Evolutionary conservation across 2,329 filamentous ascomycete species (phyloP), one percentile per base, ranked within the genome.

Genomic region (Alternaria consortialis): DNA sequence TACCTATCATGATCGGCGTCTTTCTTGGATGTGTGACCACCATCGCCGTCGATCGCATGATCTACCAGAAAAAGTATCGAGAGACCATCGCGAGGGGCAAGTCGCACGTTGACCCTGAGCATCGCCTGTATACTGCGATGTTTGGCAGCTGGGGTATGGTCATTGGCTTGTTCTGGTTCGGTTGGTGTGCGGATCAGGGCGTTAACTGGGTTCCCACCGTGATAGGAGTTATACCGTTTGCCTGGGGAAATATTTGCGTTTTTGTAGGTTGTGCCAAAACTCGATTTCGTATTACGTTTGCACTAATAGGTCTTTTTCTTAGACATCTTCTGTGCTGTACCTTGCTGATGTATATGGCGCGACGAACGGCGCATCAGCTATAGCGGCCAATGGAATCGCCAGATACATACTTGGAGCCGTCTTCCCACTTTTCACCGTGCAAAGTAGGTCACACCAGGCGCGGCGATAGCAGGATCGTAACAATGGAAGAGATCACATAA

Each of bases 71-170:
- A 25, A 62, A 72, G 27, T 67, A 79, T 36, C 66, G 62, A 4
- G 58, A 73, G 40, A 74, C 73, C 0, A 11, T 77, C 6, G 58
- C 64, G 4, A 56, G 72, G 47, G 78, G 77, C 13, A 53, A 66
- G 6, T 27, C 8, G 8, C 44, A 73, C 27, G 79, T 83, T 0
- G 80, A 81, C 0, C 86, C 87, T 0, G 87, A 90, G 73, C 80
- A 88, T 60, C 80, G 88, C 0, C 77, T 90, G 11, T 85, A 87
- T 59, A 81, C 83, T 1, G 85, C 86, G 15, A 88, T 89, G 84
- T 74, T 87, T 8, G 87, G 86, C 1, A 84, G 84, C 60, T 43
- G 86, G 13, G 83, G 84, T 0, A 72, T 88, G 7, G 85, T 86
- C 0, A 53, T 85, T 0, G 83, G 83, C 0, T 70, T 89, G 9